phyloP scores from a whole-genome alignment of 2,329 filamentous ascomycete species.

The Diaporthe aspalathi region DNA sequence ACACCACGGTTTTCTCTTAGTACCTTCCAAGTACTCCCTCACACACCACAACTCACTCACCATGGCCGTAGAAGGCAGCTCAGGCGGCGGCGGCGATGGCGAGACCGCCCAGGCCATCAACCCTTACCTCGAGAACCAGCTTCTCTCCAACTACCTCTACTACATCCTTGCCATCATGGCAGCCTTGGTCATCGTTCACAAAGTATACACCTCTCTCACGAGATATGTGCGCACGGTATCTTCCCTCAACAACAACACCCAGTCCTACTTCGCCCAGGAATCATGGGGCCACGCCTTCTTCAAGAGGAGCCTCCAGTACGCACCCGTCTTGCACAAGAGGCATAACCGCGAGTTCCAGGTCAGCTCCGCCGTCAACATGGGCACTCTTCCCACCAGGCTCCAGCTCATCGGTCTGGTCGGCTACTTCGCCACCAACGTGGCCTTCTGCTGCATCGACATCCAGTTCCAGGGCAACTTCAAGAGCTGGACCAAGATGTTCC shows the following conservation, averaged over 20 bases:
- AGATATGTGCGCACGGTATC: slow-evolving; percentile 79
- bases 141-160: slow-evolving; percentile 70
- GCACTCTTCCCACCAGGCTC: slow-evolving; percentile 83
- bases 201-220: slow-evolving; percentile 68
- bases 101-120: slow-evolving; percentile 45
- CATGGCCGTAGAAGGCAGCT: slow-evolving; percentile 28
- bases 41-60: slow-evolving; percentile 28
- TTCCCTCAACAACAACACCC: slow-evolving; percentile 81
- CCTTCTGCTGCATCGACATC: slow-evolving; percentile 78
- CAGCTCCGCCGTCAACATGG: slow-evolving; percentile 68
- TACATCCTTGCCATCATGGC: slow-evolving; percentile 74
- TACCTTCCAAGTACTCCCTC: slow-evolving; percentile 7
- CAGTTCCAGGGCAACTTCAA: slow-evolving; percentile 63
- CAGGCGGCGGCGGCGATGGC: slow-evolving; percentile 34
- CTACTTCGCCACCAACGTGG: slow-evolving; percentile 79
- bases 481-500: slow-evolving; percentile 61
- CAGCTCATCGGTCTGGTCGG: slow-evolving; percentile 75
- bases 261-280: slow-evolving; percentile 80
- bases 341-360: slow-evolving; percentile 79
- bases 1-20: not conserved
- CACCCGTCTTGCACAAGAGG: slow-evolving; percentile 78
- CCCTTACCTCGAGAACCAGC: slow-evolving; percentile 59
- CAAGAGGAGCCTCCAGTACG: slow-evolving; percentile 75
- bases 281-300: slow-evolving; percentile 66
- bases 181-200: slow-evolving; percentile 74